Conservation (phyloP, 1,284 basidiomycete species). For the Leccinum fallax region DNA sequence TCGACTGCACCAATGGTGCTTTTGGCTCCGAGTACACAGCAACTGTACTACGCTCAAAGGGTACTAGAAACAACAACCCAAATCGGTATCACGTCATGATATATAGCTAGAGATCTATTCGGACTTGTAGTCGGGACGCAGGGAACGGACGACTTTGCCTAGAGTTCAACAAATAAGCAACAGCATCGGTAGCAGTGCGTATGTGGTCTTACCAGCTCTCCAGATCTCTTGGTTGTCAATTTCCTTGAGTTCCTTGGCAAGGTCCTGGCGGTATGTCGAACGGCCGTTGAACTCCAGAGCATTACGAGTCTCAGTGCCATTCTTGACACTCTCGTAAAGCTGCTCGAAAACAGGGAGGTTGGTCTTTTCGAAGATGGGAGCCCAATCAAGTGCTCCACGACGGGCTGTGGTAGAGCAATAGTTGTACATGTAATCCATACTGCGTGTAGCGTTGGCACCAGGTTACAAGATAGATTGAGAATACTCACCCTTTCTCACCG, state of each 20-base stretch:
- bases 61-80: constrained; percentile 5
- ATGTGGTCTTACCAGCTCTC: constrained; percentile 72
- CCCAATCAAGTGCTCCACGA: constrained; percentile 99
- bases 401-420: constrained; percentile 99
- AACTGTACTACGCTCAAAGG: constrained; percentile 5
- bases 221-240: constrained; percentile 99
- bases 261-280: constrained; percentile 91
- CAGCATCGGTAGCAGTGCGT: background rate
- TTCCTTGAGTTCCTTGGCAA: constrained; percentile 92
- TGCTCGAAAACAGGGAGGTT: constrained; percentile 93
- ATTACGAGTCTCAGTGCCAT: constrained; percentile 97
- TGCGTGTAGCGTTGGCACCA: constrained; percentile 32
- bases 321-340: constrained; percentile 92
- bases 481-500: constrained; percentile 83
- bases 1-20: constrained; percentile 29
- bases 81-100: constrained; percentile 13
- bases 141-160: constrained; percentile 77
- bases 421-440: constrained; percentile 99
- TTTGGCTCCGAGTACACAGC: constrained; percentile 23
- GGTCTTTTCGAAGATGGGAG: constrained; percentile 95
- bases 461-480: too few relatives aligned
- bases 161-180: constrained; percentile 11
- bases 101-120: constrained; percentile 37
- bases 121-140: constrained; percentile 77
- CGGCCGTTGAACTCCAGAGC: constrained; percentile 96